A percentile compares a stretch with the other conserved stretches of the same genome.
These are phyloP conservation scores for Pseudogymnoascus sp. DNA, from an alignment of 2,329 filamentous ascomycete genomes.

Conservation along the genomic window DNA sequence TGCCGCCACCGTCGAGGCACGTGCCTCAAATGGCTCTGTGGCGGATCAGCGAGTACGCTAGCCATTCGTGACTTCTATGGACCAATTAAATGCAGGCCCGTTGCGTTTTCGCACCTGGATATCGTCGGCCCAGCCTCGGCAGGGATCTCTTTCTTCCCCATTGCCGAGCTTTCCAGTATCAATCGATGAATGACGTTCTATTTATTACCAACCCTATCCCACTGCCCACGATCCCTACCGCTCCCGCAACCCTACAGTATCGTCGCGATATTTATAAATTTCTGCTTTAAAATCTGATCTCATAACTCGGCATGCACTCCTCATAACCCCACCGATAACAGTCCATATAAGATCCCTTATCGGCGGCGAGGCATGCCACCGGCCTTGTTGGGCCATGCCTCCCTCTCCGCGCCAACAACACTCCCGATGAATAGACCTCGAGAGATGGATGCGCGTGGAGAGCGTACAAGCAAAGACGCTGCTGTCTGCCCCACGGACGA, in stretches of 20 bases:
- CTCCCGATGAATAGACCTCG: constrained; percentile 34
- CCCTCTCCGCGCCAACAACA: constrained; percentile 43
- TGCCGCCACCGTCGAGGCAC: not conserved
- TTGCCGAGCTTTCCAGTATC: not conserved
- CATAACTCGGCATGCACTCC: constrained; percentile 13
- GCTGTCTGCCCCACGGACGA: constrained; percentile 43
- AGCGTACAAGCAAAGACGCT: constrained; percentile 25
- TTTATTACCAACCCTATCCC: not conserved
- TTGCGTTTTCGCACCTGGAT: too few relatives aligned
- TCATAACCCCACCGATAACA: not conserved
- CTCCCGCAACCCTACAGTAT: too few relatives aligned
- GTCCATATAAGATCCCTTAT: constrained; percentile 9
- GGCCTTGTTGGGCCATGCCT: constrained; percentile 47
- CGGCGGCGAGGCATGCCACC: constrained; percentile 42
- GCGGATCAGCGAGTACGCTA: too few relatives aligned
- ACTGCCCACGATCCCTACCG: too few relatives aligned
- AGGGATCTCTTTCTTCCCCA: too few relatives aligned
- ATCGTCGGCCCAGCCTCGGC: too few relatives aligned
- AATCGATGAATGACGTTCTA: not conserved
- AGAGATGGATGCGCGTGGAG: constrained; percentile 28
- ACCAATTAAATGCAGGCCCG: too few relatives aligned
- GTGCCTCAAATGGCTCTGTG: not conserved
- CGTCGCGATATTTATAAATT: too few relatives aligned
- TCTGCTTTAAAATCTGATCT: not conserved
- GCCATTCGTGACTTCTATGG: too few relatives aligned